Conservation (phyloP, 768 basidiomycete genomes). For the Lactifluus volemus region DNA sequence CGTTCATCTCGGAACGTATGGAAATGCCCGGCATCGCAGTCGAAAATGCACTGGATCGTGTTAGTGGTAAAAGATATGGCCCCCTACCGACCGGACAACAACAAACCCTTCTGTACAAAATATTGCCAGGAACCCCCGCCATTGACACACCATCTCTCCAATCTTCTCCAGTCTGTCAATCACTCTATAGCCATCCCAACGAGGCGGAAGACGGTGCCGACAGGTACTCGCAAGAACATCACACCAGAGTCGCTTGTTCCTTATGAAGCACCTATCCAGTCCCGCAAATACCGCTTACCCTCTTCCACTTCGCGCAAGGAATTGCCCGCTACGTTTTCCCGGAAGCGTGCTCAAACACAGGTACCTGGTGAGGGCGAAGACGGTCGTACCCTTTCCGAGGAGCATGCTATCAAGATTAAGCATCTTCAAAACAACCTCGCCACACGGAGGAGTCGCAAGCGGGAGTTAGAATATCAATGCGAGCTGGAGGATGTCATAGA, state of each 20-base stretch:
- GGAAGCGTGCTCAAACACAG: constrained; percentile 46
- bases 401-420: constrained; percentile 69
- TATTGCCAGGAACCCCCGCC: constrained; percentile 45
- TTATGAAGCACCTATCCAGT: constrained; percentile 71
- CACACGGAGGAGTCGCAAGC: constrained; percentile 67
- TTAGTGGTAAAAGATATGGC: too few relatives aligned
- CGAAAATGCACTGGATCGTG: too few relatives aligned
- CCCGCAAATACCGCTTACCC: constrained; percentile 59
- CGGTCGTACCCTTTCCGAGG: constrained; percentile 40
- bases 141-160: constrained; percentile 34
- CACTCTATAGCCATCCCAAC: constrained; percentile 8
- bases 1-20: constrained; percentile 14
- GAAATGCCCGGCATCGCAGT: constrained; percentile 10
- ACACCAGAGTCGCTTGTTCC: constrained; percentile 57
- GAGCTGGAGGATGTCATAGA: constrained; percentile 52
- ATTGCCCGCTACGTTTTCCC: constrained; percentile 61
- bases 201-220: constrained; percentile 35
- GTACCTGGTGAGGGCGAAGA: constrained; percentile 42
- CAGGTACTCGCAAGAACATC: constrained; percentile 65
- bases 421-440: constrained; percentile 80
- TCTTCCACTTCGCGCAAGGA: constrained; percentile 75
- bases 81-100: too few relatives aligned
- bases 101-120: too few relatives aligned
- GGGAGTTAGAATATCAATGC: constrained; percentile 62
- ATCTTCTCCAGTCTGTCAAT: constrained; percentile 25